Percentiles rank a stretch among this genome's conserved stretches.
phyloP scores from a whole-genome alignment of 164 flowering plant species.

The Pachysandra terminalis region DNA sequence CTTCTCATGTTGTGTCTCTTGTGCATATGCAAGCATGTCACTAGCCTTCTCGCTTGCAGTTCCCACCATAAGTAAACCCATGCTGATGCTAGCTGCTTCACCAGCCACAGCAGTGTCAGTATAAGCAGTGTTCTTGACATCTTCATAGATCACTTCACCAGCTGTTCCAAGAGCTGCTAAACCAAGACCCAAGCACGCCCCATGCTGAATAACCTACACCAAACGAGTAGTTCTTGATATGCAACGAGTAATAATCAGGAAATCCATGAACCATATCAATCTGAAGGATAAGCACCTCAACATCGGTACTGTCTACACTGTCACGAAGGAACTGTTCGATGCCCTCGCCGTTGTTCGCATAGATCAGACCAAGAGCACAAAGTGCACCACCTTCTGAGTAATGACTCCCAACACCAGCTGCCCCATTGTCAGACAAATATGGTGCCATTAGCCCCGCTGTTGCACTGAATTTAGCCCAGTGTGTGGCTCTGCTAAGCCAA shows the following conservation, averaged over 20 bases:
- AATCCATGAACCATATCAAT: background rate
- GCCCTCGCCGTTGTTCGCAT: slow-evolving; percentile 96
- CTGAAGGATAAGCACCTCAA: slow-evolving; percentile 50
- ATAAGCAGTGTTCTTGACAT: slow-evolving; percentile 67
- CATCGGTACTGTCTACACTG: slow-evolving; percentile 73
- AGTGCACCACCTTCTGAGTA: slow-evolving; percentile 96
- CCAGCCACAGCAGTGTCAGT: slow-evolving; percentile 97
- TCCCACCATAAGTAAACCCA: slow-evolving; percentile 95
- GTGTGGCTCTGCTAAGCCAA: slow-evolving; percentile 91
- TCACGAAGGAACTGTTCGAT: slow-evolving; percentile 88
- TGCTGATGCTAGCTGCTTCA: slow-evolving; percentile 91
- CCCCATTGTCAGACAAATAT: slow-evolving; percentile 85
- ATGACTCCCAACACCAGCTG: slow-evolving; percentile 88
- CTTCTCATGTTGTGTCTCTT: slow-evolving; percentile 95
- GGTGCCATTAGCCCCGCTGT: slow-evolving; percentile 96
- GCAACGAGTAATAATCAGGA: background rate
- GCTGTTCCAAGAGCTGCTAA: slow-evolving; percentile 91
- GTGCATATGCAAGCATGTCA: slow-evolving; percentile 95
- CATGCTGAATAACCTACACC: slow-evolving; percentile 90
- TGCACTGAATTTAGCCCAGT: slow-evolving; percentile 97
- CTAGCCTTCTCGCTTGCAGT: slow-evolving; percentile 88
- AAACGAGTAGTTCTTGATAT: background rate
- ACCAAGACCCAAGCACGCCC: slow-evolving; percentile 93
- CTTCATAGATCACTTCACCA: slow-evolving; percentile 88
- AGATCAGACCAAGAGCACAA: slow-evolving; percentile 87